A percentile compares a stretch with the other conserved stretches of the same genome.
phyloP scores from a whole-genome alignment of 2,329 filamentous ascomycete genomes.

The Lasiodiplodia citricola region DNA sequence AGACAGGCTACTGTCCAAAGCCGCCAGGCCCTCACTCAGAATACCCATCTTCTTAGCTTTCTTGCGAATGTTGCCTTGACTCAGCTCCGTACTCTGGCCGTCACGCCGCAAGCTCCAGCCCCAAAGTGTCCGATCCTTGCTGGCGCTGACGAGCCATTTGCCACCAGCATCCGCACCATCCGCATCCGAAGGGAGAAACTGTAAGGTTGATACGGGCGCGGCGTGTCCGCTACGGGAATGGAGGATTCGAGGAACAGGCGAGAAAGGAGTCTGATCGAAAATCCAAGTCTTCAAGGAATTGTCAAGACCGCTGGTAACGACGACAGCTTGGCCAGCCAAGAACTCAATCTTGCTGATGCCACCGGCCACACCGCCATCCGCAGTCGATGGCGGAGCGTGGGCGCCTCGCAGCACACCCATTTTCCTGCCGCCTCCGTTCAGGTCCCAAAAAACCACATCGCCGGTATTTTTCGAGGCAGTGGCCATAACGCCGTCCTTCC shows the following conservation, averaged over 20 bases:
- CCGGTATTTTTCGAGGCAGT: constrained; percentile 80
- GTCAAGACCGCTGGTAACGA: constrained; percentile 88
- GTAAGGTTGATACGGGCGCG: constrained; percentile 78
- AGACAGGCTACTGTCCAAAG: constrained; percentile 66
- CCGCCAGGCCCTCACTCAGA: constrained; percentile 61
- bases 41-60: constrained; percentile 89
- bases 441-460: constrained; percentile 94
- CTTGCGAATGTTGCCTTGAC: constrained; percentile 85
- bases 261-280: constrained; percentile 91
- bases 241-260: constrained; percentile 80
- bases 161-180: constrained; percentile 87
- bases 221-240: constrained; percentile 90
- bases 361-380: constrained; percentile 62
- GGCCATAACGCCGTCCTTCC: constrained; percentile 87
- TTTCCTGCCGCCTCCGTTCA: constrained; percentile 85
- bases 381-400: constrained; percentile 75
- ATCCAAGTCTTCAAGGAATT: constrained; percentile 97
- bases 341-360: constrained; percentile 91
- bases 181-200: constrained; percentile 85
- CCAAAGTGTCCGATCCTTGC: constrained; percentile 90
- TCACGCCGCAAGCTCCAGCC: constrained; percentile 94
- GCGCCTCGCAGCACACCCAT: constrained; percentile 86
- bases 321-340: constrained; percentile 82
- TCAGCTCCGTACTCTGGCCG: constrained; percentile 90
- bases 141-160: constrained; percentile 93